Evolutionary conservation across 805 yeast species (phyloP).

Genomic region (Wickerhamiella hasegawae): DNA sequence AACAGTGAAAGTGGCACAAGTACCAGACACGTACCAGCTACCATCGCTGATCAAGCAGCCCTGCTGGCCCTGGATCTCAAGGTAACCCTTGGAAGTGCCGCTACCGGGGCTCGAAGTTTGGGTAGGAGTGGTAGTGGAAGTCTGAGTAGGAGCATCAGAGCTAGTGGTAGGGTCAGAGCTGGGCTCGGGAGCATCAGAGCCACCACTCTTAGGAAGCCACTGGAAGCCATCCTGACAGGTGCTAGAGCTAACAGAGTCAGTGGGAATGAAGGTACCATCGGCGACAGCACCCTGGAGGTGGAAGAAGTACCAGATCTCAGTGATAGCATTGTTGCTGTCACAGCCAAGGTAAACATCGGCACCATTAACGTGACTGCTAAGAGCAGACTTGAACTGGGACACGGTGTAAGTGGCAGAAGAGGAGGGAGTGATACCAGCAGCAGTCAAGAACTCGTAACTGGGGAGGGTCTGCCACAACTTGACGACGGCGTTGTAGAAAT

Average conservation of each 20-base stretch:
- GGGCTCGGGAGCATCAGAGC: conserved; percentile 17
- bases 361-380: conserved; percentile 28
- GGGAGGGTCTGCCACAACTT: conserved; percentile 42
- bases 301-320: conserved; percentile 71
- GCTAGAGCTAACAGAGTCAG: conserved; percentile 34
- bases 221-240: conserved; percentile 64
- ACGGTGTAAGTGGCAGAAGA: conserved; percentile 38
- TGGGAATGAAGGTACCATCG: conserved; percentile 46
- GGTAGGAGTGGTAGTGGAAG: too few species aligned
- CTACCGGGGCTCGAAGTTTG: background rate
- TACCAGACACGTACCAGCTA: conserved; percentile 62
- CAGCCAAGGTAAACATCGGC: conserved; percentile 43
- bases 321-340: conserved; percentile 33
- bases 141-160: background rate
- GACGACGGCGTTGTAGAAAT: conserved; percentile 49
- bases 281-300: conserved; percentile 57
- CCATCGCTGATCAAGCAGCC: conserved; percentile 84
- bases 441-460: conserved; percentile 49
- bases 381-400: conserved; percentile 21
- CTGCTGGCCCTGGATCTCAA: conserved; percentile 32
- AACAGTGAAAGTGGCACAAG: conserved; percentile 66
- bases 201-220: conserved; percentile 50
- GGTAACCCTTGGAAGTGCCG: conserved; percentile 9
- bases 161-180: conserved; percentile 1
- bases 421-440: conserved; percentile 59